Conservation (phyloP, 2,329 filamentous ascomycete genomes). For the Fusarium circinatum region DNA sequence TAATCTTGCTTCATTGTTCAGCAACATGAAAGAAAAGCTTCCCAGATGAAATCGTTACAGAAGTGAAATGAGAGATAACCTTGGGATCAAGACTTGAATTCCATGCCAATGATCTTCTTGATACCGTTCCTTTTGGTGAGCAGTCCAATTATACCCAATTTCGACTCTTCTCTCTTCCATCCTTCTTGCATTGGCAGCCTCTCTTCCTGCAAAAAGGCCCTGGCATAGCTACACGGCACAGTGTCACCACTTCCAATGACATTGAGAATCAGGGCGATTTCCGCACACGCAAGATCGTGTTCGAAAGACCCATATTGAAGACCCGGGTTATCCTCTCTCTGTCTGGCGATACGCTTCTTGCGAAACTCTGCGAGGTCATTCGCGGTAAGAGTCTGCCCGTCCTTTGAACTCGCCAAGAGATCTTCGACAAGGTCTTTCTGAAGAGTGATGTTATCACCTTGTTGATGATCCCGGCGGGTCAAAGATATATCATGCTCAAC, state of each 20-base stretch:
- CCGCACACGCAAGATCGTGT: slow-evolving; percentile 32
- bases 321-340: slow-evolving; percentile 28
- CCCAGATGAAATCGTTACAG: not conserved
- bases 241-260: slow-evolving; percentile 32
- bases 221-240: slow-evolving; percentile 25
- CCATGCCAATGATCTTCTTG: slow-evolving; percentile 16
- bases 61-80: not conserved
- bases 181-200: slow-evolving; percentile 32
- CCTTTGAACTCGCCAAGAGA: slow-evolving; percentile 33
- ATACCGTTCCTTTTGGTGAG: slow-evolving; percentile 17
- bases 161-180: slow-evolving; percentile 17
- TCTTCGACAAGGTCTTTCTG: slow-evolving; percentile 35
- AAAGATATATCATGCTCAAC: slow-evolving; percentile 41
- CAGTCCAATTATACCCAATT: slow-evolving; percentile 26
- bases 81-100: not conserved
- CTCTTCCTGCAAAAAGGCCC: slow-evolving; percentile 33
- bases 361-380: slow-evolving; percentile 36
- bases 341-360: slow-evolving; percentile 28
- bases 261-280: slow-evolving; percentile 37
- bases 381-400: slow-evolving; percentile 32
- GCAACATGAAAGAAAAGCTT: not conserved
- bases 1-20: not conserved
- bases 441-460: slow-evolving; percentile 30
- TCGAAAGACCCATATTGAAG: slow-evolving; percentile 27
- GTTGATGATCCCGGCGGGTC: slow-evolving; percentile 35